A percentile compares a stretch with the other conserved stretches of the same genome.
Conservation (phyloP, 352 stramenopile genomes). For the Globisporangium takayamanum region DNA sequence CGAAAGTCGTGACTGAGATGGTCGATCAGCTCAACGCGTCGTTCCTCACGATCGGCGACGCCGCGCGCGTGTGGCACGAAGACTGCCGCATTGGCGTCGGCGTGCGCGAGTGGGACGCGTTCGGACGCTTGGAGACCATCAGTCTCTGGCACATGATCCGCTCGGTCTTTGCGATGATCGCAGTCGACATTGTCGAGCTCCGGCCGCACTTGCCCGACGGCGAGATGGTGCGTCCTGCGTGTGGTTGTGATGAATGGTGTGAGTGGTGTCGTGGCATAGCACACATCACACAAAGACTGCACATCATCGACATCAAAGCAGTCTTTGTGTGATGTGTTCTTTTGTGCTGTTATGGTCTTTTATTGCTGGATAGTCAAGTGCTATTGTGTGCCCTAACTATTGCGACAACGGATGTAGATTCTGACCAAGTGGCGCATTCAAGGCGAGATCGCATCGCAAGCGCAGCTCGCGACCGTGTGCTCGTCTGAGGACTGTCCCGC, state of each 20-base stretch:
- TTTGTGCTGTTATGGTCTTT: too few species aligned
- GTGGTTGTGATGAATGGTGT: background rate
- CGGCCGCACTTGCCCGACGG: constrained; percentile 65
- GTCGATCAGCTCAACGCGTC: constrained; percentile 67
- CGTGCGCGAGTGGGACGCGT: constrained; percentile 76
- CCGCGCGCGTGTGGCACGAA: constrained; percentile 65
- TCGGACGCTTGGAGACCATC: constrained; percentile 62
- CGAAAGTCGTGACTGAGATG: constrained; percentile 77
- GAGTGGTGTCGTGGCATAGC: background rate
- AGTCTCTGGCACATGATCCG: constrained; percentile 80
- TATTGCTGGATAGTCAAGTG: too few species aligned
- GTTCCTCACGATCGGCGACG: constrained; percentile 60
- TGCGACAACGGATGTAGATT: constrained; percentile 23
- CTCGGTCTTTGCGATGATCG: constrained; percentile 68
- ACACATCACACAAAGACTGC: too few species aligned
- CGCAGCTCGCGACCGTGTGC: constrained; percentile 55
- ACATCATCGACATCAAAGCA: too few species aligned
- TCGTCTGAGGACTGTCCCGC: constrained; percentile 61
- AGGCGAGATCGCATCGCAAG: constrained; percentile 58
- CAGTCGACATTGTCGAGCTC: constrained; percentile 75
- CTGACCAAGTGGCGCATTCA: constrained; percentile 81
- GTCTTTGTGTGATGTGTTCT: too few species aligned
- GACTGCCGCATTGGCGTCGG: constrained; percentile 69
- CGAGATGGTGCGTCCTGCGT: constrained; percentile 39
- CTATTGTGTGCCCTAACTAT: too few species aligned